Evolutionary conservation across 2,329 filamentous ascomycete species (phyloP), one percentile per base, ranked within the genome.

Genomic region (Penicillium sp.): DNA sequence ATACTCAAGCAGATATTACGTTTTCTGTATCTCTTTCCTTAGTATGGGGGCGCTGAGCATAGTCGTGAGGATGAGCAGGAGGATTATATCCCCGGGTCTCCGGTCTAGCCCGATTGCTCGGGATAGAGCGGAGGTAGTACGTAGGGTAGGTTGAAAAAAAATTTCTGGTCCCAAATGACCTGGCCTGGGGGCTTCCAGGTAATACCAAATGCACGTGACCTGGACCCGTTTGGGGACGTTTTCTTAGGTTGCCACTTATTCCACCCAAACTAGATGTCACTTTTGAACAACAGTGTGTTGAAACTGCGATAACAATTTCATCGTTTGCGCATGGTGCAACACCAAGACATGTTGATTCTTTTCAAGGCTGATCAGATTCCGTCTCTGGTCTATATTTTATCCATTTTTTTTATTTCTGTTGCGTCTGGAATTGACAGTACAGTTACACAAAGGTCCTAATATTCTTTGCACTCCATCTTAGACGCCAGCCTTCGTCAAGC

Each of bases 161-260:
- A 48, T 48, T 28, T 10, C 43, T 31, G 20, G 15, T 70, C 55
- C 63, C 41, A n/a, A 45, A 11, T 6, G 8, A 43, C 41, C 10
- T 28, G 43, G 22, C 43, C 10, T 15, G 43, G 43, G 43, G 43
- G 15, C 17, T 20, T 31, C 20, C 22, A 48, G 43, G 3, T 48
- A 48, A 48, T 48, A 48, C 20, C 8, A 48, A 48, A 48, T 48
- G 25, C 43, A 48, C 43, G 43, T 45, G 43, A 31, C 22, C 10
- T 48, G 34, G 14, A 15, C 3, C 8, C 31, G 15, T 28, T 48
- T 48, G 43, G 43, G 22, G 17, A 34, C 4, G 43, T 7, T 48
- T 28, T 48, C 17, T 48, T 31, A 25, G 25, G 3, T 25, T 4
- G 25, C 25, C 5, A 25, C 3, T 25, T 4, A 25, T 25, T 25